Evolutionary conservation across 495 filamentous ascomycete genomes (phyloP).

Genomic region (Paragyromitra xinjiangensis): DNA sequence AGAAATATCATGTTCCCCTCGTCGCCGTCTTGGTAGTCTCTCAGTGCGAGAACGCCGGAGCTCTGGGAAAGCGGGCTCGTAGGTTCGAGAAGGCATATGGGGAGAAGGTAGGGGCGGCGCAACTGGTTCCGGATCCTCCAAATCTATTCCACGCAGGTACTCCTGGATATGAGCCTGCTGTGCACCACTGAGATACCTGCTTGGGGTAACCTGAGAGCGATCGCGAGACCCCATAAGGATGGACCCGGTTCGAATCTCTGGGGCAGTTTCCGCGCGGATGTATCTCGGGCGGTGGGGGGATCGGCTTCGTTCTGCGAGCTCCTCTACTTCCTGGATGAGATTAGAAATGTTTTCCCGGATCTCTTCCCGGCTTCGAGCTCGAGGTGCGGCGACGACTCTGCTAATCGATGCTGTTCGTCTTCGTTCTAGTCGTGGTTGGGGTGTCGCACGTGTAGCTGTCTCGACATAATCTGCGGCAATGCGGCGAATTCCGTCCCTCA

Average conservation of each 20-base stretch:
- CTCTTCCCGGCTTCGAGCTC: conserved; percentile 42
- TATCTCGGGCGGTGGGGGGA: conserved; percentile 35
- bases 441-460: conserved; percentile 47
- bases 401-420: conserved; percentile 40
- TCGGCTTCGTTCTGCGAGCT: conserved; percentile 35
- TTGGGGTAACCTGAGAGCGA: conserved; percentile 26
- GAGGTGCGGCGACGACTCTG: conserved; percentile 28
- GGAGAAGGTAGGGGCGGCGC: conserved; percentile 47
- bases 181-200: conserved; percentile 52
- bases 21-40: conserved; percentile 38
- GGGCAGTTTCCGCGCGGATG: conserved; percentile 31
- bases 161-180: conserved; percentile 55
- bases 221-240: conserved; percentile 21
- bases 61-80: conserved; percentile 30
- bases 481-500: conserved; percentile 54
- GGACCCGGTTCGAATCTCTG: conserved; percentile 3
- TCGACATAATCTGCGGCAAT: conserved; percentile 56
- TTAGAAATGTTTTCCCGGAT: conserved; percentile 48
- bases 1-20: conserved; percentile 38
- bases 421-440: conserved; percentile 41
- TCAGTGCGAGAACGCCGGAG: conserved; percentile 51
- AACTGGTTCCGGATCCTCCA: conserved; percentile 53
- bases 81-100: conserved; percentile 29
- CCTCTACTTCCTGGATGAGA: conserved; percentile 48
- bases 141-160: conserved; percentile 50